Base-by-base conservation (phyloP, 2,329 filamentous ascomycete genomes). In the Aaosphaeria pasadenensis region DNA sequence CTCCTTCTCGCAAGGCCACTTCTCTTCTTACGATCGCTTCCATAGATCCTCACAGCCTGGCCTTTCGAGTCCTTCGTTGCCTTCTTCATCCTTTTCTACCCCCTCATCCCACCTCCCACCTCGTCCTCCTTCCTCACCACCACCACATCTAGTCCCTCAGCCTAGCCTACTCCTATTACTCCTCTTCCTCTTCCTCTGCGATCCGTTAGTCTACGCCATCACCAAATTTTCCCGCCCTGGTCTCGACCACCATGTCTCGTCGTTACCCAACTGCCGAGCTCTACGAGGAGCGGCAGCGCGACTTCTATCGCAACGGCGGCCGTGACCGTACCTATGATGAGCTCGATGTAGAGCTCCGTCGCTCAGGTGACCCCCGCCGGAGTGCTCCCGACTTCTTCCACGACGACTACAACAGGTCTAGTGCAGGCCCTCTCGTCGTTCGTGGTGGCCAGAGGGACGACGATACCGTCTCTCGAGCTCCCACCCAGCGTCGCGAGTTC, bases 261-360 rank as follows among this genome's bases (percentile, higher is more conserved):
- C 67, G 70, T 61, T 75, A 75, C 55, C 71, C 70, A 32, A 70
- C 72, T 32, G 70, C 74, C 48, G 74, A 77, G 58, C 64, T 73
- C 56, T 77, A 76, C 57, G 74, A 76, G 44, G 74, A 77, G 58
- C 71, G 74, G 46, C 72, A 77, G 57, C 69, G 75, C 52, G 77
- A 78, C 54, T 74, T 77, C 54, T 75, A 76, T 52, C 69, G 71
- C 56, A 71, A 66, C 50, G 64, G 66, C 52, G 60, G 62, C 52
- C 69, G 68, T 58, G 58, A 64, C 11, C 71, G 70, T 58, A 74
- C 74, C 57, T 77, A 77, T 54, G 75, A 77, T 30, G 77, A 79
- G 43, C 65, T 77, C 40, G 77, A 81, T 48, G 51, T 77, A 39
- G 77, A 80, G 54, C 68, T 78, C 47, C 59, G 65, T 55, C 57